phyloP scores from a whole-genome alignment of 306 rosid genomes.

The Crotalaria pallida region DNA sequence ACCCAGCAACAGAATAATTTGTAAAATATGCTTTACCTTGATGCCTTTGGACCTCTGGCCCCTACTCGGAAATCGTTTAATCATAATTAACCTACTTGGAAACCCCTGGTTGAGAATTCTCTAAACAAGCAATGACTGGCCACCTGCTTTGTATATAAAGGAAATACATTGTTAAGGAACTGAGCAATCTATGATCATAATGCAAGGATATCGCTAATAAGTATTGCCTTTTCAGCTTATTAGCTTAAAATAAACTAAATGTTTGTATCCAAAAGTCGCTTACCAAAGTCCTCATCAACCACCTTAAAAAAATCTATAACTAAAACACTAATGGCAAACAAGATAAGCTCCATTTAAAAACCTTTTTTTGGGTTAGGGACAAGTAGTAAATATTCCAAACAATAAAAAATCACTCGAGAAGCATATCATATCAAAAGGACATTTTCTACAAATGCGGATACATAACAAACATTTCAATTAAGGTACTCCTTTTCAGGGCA shows the following conservation, averaged over 20 bases:
- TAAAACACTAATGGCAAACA: neutral
- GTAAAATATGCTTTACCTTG: conserved; percentile 72
- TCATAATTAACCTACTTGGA: conserved; percentile 47
- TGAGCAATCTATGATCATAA: neutral
- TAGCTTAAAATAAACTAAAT: neutral
- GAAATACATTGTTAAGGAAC: conserved; percentile 21
- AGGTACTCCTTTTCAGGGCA: neutral
- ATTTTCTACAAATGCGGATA: neutral
- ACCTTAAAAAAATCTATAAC: neutral
- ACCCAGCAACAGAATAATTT: conserved; percentile 68
- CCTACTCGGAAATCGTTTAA: conserved; percentile 61
- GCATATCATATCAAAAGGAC: neutral
- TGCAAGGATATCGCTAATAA: neutral
- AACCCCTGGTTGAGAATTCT: conserved; percentile 19
- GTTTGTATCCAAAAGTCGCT: neutral
- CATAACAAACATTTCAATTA: neutral
- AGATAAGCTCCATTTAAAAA: neutral
- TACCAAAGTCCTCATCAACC: neutral
- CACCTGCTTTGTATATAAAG: conserved; percentile 26
- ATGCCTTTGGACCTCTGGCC: conserved; percentile 67
- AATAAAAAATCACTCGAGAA: neutral
- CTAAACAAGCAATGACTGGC: conserved; percentile 10
- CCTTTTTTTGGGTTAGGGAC: neutral
- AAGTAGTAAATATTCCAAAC: neutral
- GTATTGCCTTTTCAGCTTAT: too few relatives aligned